These are phyloP conservation scores for Rhamnella rubrinervis DNA, from an alignment of 331 rosid genomes.

Conservation along the genomic window DNA sequence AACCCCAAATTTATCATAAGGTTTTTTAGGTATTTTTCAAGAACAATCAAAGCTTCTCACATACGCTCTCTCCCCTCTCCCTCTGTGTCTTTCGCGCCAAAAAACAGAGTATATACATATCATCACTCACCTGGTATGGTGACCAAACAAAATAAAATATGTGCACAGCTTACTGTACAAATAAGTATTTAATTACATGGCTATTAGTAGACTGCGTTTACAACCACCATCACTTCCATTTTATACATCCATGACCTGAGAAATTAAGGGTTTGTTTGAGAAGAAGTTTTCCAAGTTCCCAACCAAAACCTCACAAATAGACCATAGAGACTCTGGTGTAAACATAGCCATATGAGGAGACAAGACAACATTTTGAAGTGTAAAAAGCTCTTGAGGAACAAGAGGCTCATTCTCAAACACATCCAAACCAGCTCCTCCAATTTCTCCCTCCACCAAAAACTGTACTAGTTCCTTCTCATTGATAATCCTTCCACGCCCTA, in stretches of 20 bases:
- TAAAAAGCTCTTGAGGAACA: constrained; percentile 32
- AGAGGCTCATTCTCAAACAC: constrained; percentile 41
- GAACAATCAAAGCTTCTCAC: too few species aligned
- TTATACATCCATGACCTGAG: constrained; percentile 15
- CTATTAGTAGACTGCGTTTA: too few species aligned
- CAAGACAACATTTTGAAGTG: constrained; percentile 30
- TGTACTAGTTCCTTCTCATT: constrained; percentile 29
- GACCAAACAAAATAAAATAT: too few species aligned
- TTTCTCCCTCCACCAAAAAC: constrained; percentile 28
- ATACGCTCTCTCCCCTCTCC: too few species aligned
- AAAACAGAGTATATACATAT: too few species aligned
- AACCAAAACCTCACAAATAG: background rate
- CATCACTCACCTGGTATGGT: too few species aligned
- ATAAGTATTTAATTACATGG: too few species aligned
- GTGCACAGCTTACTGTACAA: too few species aligned
- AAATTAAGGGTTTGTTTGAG: constrained; percentile 27
- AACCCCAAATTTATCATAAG: too few species aligned
- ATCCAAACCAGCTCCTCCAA: constrained; percentile 43
- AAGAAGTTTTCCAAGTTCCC: constrained; percentile 32
- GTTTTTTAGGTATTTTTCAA: too few species aligned
- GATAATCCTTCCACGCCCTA: constrained; percentile 30
- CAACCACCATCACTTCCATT: too few species aligned
- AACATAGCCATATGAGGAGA: constrained; percentile 20
- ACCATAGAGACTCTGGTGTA: constrained; percentile 5
- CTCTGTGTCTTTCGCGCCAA: too few species aligned